phyloP scores from a whole-genome alignment of 441 rosid species.

The Isatis lusitanica region DNA sequence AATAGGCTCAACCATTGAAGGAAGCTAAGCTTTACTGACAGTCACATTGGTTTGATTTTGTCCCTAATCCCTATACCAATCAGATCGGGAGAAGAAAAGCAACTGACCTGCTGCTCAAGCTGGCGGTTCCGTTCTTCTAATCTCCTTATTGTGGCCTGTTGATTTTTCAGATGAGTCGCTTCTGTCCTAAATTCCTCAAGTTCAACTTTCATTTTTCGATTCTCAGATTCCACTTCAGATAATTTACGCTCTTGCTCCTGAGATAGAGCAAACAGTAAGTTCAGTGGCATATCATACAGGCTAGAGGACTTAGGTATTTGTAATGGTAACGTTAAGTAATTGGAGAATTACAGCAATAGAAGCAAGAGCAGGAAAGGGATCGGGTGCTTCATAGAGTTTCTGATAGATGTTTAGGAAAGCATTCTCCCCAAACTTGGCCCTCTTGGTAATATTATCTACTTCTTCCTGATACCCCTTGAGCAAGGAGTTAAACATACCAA shows the following conservation, averaged over 20 bases:
- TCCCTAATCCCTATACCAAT: neutral
- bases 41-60: neutral
- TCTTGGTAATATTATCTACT: slow-evolving; percentile 98
- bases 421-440: slow-evolving; percentile 99
- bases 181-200: slow-evolving; percentile 95
- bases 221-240: slow-evolving; percentile 89
- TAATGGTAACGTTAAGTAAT: neutral
- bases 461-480: slow-evolving; percentile 98
- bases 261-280: slow-evolving; percentile 25
- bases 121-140: slow-evolving; percentile 97
- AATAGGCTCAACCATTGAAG: slow-evolving; percentile 4
- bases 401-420: slow-evolving; percentile 97
- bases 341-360: slow-evolving; percentile 73
- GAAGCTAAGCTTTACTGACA: neutral
- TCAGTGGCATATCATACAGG: neutral
- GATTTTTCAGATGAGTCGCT: slow-evolving; percentile 96
- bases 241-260: slow-evolving; percentile 94
- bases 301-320: neutral
- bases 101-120: slow-evolving; percentile 91
- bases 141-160: slow-evolving; percentile 97
- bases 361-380: slow-evolving; percentile 95
- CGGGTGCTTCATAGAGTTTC: slow-evolving; percentile 99
- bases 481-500: slow-evolving; percentile 81
- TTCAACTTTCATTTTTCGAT: slow-evolving; percentile 95
- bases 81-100: neutral